Evolutionary conservation across 768 basidiomycete species (phyloP).

Genomic region (Naganishia kalamii): DNA sequence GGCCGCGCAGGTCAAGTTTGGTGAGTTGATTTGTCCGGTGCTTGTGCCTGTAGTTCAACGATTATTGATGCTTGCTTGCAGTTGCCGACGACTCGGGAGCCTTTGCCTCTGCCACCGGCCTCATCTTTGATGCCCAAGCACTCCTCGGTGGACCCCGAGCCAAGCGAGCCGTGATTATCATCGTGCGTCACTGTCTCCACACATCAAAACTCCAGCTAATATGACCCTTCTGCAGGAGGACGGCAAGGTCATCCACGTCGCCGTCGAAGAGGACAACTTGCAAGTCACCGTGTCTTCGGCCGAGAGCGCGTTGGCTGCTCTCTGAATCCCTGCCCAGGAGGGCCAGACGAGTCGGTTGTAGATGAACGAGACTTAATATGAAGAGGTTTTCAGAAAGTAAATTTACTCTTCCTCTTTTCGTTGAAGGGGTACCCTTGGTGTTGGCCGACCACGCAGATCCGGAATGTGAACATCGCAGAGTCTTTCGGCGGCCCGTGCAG

Average conservation of each 20-base stretch:
- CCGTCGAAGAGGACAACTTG: conserved; percentile 50
- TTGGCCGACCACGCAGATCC: too few relatives aligned
- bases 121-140: conserved; percentile 59
- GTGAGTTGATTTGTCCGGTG: not conserved
- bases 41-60: not conserved
- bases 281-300: conserved; percentile 55
- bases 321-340: conserved; percentile 25
- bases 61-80: conserved; percentile 1
- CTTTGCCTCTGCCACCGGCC: conserved; percentile 55
- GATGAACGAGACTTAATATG: too few relatives aligned
- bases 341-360: not conserved
- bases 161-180: conserved; percentile 51
- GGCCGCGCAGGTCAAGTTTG: conserved; percentile 53
- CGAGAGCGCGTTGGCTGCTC: conserved; percentile 48
- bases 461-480: too few relatives aligned
- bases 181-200: conserved; percentile 35
- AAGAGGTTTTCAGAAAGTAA: too few relatives aligned
- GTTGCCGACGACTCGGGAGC: conserved; percentile 63
- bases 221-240: conserved; percentile 61
- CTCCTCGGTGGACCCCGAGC: conserved; percentile 64
- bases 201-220: conserved; percentile 37
- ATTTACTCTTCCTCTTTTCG: too few relatives aligned
- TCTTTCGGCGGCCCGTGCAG: too few relatives aligned
- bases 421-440: too few relatives aligned
- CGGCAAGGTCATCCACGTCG: conserved; percentile 63